Percentiles rank a stretch among this genome's conserved stretches.
These are phyloP conservation scores for Nannizziopsis arthrosporioides DNA, from an alignment of 2,329 filamentous ascomycete species.

Conservation along the genomic window DNA sequence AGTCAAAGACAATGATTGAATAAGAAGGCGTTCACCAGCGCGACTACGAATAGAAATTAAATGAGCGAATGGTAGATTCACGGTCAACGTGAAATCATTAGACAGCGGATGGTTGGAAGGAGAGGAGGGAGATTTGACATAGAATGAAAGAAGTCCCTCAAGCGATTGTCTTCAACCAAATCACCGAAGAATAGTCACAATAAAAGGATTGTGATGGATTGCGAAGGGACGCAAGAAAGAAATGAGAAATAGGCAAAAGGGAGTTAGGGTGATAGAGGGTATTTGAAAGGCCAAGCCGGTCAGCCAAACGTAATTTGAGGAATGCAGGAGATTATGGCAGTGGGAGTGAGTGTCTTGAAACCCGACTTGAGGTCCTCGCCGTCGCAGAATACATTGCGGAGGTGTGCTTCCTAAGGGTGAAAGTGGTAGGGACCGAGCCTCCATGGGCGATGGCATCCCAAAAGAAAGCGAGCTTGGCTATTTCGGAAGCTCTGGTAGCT, in stretches of 20 bases:
- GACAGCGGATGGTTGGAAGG: conserved; percentile 4
- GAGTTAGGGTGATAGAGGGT: conserved; percentile 6
- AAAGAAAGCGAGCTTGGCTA: neutral
- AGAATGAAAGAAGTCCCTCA: conserved; percentile 10
- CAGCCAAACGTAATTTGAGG: conserved; percentile 1
- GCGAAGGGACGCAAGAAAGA: conserved; percentile 1
- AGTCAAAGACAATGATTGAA: conserved; percentile 1
- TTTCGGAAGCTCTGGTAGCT: neutral
- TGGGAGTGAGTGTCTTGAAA: conserved; percentile 3
- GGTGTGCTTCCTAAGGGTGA: neutral
- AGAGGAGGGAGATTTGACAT: conserved; percentile 8
- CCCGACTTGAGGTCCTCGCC: conserved; percentile 9
- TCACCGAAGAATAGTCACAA: conserved; percentile 6
- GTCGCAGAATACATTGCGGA: conserved; percentile 11
- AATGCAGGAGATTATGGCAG: neutral
- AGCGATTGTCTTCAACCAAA: conserved; percentile 11
- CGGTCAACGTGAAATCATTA: conserved; percentile 13
- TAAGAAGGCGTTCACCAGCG: conserved; percentile 1
- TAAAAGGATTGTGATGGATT: conserved; percentile 4
- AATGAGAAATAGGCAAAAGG: conserved; percentile 2
- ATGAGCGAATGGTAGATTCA: conserved; percentile 6
- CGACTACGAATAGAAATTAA: neutral
- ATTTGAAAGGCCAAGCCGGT: conserved; percentile 9
- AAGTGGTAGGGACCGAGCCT: conserved; percentile 2
- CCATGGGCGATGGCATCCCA: neutral